Evolutionary conservation across 345 rosid species (phyloP).

Genomic region (Garcia nutans): DNA sequence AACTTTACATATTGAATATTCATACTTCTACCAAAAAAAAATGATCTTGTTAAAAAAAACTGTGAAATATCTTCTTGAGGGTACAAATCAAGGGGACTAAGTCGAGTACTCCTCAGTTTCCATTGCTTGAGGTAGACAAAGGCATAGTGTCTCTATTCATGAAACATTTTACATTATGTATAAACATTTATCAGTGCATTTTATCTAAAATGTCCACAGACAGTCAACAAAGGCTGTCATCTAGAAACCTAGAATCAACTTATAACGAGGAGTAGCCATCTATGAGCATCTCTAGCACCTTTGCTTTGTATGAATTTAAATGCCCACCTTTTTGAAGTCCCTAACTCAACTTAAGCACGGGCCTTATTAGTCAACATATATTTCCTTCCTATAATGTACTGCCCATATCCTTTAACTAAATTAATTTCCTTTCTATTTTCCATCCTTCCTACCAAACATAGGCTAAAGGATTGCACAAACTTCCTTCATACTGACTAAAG

Average conservation of each 20-base stretch:
- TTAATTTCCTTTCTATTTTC: too few relatives aligned
- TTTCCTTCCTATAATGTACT: background rate
- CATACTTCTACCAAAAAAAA: background rate
- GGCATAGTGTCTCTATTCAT: background rate
- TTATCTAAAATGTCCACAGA: background rate
- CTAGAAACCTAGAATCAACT: background rate
- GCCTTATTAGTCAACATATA: too few relatives aligned
- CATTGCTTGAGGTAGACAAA: background rate
- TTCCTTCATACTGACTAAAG: constrained; percentile 2
- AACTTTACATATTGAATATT: background rate
- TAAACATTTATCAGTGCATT: background rate
- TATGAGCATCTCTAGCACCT: background rate
- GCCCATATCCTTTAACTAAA: too few relatives aligned
- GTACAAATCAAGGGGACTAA: background rate
- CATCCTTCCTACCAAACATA: too few relatives aligned
- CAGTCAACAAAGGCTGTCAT: background rate
- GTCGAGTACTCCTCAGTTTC: background rate
- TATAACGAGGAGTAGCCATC: background rate
- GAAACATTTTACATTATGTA: background rate
- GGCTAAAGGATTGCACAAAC: background rate
- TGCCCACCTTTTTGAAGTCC: background rate
- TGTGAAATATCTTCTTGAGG: background rate
- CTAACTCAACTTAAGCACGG: background rate
- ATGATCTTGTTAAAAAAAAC: background rate
- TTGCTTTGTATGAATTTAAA: background rate